Conservation (phyloP, 1,284 basidiomycete genomes). For the Pseudozyma sp. region DNA sequence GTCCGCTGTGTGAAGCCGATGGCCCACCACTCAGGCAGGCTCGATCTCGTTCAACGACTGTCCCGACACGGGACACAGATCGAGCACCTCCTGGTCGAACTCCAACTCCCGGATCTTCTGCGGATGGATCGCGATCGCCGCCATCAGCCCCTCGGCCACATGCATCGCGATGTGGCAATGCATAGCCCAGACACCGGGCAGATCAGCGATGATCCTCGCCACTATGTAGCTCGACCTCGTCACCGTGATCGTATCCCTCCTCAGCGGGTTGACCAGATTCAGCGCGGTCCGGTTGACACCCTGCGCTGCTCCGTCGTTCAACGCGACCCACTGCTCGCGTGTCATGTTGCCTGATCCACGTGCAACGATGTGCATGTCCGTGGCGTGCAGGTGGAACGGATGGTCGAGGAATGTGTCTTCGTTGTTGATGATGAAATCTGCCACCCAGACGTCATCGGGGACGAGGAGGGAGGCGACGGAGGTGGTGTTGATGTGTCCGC, state of each 20-base stretch:
- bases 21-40: slow-evolving; percentile 12
- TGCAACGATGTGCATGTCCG: slow-evolving; percentile 62
- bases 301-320: slow-evolving; percentile 22
- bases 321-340: slow-evolving; percentile 17
- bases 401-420: slow-evolving; percentile 64
- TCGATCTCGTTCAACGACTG: slow-evolving; percentile 18
- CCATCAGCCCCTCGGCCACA: slow-evolving; percentile 55
- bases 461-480: slow-evolving; percentile 37
- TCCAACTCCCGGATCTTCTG: slow-evolving; percentile 39
- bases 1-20: too few relatives aligned
- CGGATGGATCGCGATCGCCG: slow-evolving; percentile 59
- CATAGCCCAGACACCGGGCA: slow-evolving; percentile 54
- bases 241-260: slow-evolving; percentile 69
- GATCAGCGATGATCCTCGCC: slow-evolving; percentile 51
- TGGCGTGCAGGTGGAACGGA: slow-evolving; percentile 62
- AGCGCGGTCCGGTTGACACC: slow-evolving; percentile 15
- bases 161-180: slow-evolving; percentile 63
- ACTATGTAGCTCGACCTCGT: slow-evolving; percentile 52
- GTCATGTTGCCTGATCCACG: slow-evolving; percentile 64
- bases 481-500: slow-evolving; percentile 29
- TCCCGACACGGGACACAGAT: slow-evolving; percentile 32
- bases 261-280: slow-evolving; percentile 67
- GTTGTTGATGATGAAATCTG: slow-evolving; percentile 68
- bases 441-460: slow-evolving; percentile 44
- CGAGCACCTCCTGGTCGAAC: slow-evolving; percentile 45